Base-by-base conservation (phyloP, 768 basidiomycete species). In the Harrya chromipes region DNA sequence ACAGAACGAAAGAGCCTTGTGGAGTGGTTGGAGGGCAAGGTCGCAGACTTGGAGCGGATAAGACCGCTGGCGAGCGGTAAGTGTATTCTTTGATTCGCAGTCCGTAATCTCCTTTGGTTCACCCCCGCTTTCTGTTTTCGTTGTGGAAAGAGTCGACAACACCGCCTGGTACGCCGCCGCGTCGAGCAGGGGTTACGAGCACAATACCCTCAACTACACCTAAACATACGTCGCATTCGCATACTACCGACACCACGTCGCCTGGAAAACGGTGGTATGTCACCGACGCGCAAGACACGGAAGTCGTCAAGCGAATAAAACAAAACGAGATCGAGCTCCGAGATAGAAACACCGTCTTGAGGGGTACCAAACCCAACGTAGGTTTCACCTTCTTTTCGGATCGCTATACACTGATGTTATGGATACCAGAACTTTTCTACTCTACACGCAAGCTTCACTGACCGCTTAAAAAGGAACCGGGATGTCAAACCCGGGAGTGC, bases 1-100 rank as follows among this genome's bases (percentile, higher is more conserved):
- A 90, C 91, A 3, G 94, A 97, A 69, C 74, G 94, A 53, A 91
- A 89, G 72, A 76, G 76, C 39, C 83, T 95, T 0, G 82, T 90
- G 31, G 93, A 94, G 44, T 97, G 88, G 83, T 64, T 97, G 38
- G 82, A 87, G 58, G 84, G 88, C 31, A 76, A 71, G 29, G 52
- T 59, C 1, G 47, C 53, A 0, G 61, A 67, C 48, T 41, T 61
- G 45, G 65, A 63, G 16, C 56, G 58, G 17, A 67, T 69, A 42
- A 42, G 53, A 12, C 58, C 66, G 45, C 38, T 53, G 20, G 40
- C 58, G 36, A 53, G 39, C 43, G 65, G 60, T 70, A 33, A 27
- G 54, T 53, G 21, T 53, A 4, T 6, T 21, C 9, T 19, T 8
- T 4, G 31, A 38, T 4, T 16, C 4, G 16, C 11, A 7, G 16